Percentiles rank a stretch among this genome's conserved stretches.
These are phyloP conservation scores for Piedraia hortae DNA, from an alignment of 2,329 filamentous ascomycete species.

Conservation along the genomic window DNA sequence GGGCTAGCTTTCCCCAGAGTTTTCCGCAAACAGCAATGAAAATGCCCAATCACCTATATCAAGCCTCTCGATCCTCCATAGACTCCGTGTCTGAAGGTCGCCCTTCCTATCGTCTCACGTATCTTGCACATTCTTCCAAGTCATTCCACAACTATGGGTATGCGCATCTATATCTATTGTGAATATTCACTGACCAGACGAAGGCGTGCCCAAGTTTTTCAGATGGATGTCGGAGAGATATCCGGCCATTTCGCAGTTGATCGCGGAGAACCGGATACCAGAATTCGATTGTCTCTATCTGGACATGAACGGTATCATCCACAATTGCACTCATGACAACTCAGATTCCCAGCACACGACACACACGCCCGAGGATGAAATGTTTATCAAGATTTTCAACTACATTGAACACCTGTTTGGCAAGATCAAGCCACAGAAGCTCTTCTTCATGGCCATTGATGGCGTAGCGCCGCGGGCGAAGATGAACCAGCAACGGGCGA, in stretches of 20 bases:
- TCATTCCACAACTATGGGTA: too few species aligned
- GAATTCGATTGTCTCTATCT: slow-evolving; percentile 96
- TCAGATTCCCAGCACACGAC: slow-evolving; percentile 75
- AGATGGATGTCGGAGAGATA: slow-evolving; percentile 98
- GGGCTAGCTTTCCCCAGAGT: too few species aligned
- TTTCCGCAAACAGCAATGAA: too few species aligned
- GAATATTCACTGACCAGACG: slow-evolving; percentile 16
- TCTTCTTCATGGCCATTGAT: slow-evolving; percentile 99
- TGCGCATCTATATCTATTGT: too few species aligned
- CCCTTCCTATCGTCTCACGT: too few species aligned
- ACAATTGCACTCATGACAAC: slow-evolving; percentile 97
- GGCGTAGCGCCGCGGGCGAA: slow-evolving; percentile 92
- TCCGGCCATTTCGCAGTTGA: slow-evolving; percentile 91
- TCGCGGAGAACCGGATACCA: slow-evolving; percentile 93
- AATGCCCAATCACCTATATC: too few species aligned
- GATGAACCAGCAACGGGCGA: slow-evolving; percentile 96
- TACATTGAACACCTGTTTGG: slow-evolving; percentile 97
- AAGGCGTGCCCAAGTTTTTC: slow-evolving; percentile 79
- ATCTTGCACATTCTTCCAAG: too few species aligned
- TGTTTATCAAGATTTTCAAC: slow-evolving; percentile 99
- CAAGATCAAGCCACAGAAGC: slow-evolving; percentile 92
- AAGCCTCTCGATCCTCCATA: too few species aligned
- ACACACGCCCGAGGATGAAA: slow-evolving; percentile 86
- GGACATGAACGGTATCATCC: slow-evolving; percentile 98
- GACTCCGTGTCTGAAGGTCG: too few species aligned